phyloP scores from a whole-genome alignment of 352 stramenopile genomes.

The Phytophthora litchii region DNA sequence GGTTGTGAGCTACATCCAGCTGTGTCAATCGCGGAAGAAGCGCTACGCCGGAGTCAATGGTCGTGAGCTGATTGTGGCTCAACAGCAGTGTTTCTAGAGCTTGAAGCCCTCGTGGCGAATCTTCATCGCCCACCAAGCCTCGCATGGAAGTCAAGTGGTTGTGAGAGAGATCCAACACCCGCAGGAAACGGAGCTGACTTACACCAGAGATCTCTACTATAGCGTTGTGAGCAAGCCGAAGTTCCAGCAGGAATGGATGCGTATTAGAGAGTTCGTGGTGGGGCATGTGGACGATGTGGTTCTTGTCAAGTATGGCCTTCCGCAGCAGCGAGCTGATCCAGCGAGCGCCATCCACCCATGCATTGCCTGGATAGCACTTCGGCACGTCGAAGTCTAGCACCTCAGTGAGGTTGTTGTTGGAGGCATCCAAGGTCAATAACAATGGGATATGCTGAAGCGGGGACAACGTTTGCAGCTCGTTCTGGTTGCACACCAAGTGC shows the following conservation, averaged over 20 bases:
- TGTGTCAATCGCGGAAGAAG: conserved; percentile 52
- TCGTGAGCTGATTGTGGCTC: conserved; percentile 59
- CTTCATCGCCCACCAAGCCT: conserved; percentile 29
- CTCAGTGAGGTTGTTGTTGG: conserved; percentile 62
- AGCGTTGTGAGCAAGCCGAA: conserved; percentile 62
- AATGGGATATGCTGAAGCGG: conserved; percentile 54
- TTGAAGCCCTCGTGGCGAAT: conserved; percentile 32
- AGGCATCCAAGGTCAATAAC: conserved; percentile 62
- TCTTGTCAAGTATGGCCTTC: conserved; percentile 53
- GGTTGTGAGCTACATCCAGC: conserved; percentile 68
- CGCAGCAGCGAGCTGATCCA: conserved; percentile 75
- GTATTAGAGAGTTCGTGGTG: conserved; percentile 38
- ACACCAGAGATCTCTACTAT: conserved; percentile 62
- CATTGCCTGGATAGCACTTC: conserved; percentile 52
- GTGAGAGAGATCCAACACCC: conserved; percentile 71
- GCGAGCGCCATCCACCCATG: conserved; percentile 58
- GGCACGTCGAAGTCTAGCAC: conserved; percentile 72
- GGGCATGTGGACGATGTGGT: conserved; percentile 59
- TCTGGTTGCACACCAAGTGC: conserved; percentile 63
- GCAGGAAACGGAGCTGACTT: conserved; percentile 59
- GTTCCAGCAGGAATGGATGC: conserved; percentile 72
- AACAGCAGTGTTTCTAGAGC: conserved; percentile 58
- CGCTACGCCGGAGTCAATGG: conserved; percentile 48
- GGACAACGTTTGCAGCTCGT: conserved; percentile 51
- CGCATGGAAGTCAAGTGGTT: conserved; percentile 56